Base-by-base conservation (phyloP, 108 stramenopile genomes). In the Aurantiochytrium sp. region DNA sequence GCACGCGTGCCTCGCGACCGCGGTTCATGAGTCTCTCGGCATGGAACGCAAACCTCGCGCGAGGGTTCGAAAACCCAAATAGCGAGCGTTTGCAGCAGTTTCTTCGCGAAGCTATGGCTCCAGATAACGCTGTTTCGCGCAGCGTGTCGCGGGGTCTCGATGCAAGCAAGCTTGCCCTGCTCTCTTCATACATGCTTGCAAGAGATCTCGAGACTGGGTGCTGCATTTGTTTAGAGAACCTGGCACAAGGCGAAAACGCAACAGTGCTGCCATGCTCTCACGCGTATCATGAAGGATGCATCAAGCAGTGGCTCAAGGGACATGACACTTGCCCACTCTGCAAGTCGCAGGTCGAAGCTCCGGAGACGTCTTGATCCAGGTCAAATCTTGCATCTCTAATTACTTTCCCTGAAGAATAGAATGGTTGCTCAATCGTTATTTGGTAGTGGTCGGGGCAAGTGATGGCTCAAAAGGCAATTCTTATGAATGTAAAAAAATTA, bases 221-320 rank as follows among this genome's bases (percentile, higher is more conserved):
- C 23, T 83, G 76, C 28, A 83, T 83, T 83, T 83, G 76, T 28
- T 45, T 83, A 6, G 76, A 83, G 25, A 28, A 83, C 51, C 2
- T 83, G 19, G 76, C 19, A 6, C 43, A 53, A 12, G 76, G 76
- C 49, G 25, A 83, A 8, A 12, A 21, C 16, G 45, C 51, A 1
- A 83, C 76, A n/a, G 51, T 83, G 19, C 76, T 83, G 49, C 76
- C 76, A 12, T 83, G 76, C 76, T 53, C 76, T 28, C 76, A 83
- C 76, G 76, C 49, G n/a, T 83, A 83, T 23, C 76, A 83, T 35
- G 23, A 53, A 47, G 76, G 51, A 45, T 83, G 76, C 51, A 83
- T 83, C 51, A 23, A 53, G n/a, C 45, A 83, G 51, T 83, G 76
- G 76, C 76, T 83, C n/a, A 18, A 12, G 6, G 51, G 19, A 18